phyloP scores from a whole-genome alignment of 1,284 basidiomycete species.

The Ceratobasidium papillatum region DNA sequence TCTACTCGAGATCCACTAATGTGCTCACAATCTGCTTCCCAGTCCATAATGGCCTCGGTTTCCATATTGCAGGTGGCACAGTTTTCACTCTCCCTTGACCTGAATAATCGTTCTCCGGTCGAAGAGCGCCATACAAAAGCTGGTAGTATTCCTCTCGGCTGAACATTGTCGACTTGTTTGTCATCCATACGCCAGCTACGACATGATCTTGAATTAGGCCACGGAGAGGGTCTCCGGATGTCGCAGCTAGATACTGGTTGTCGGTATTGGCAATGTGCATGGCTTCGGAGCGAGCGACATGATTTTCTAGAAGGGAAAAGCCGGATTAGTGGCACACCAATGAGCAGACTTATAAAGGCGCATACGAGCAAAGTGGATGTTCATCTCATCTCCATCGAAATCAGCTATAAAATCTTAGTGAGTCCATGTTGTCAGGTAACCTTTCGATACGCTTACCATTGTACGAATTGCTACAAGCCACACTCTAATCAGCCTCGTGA shows the following conservation, averaged over 20 bases:
- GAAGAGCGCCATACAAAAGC: conserved; percentile 92
- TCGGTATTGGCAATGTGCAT: conserved; percentile 97
- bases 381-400: conserved; percentile 99
- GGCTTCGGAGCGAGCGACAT: conserved; percentile 92
- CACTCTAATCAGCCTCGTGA: not conserved
- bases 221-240: conserved; percentile 96
- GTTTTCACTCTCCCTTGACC: conserved; percentile 78
- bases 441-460: conserved; percentile 68
- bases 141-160: conserved; percentile 97
- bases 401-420: conserved; percentile 69
- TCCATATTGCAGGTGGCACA: conserved; percentile 91
- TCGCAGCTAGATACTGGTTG: conserved; percentile 98
- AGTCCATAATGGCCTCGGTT: conserved; percentile 92
- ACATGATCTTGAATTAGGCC: conserved; percentile 99
- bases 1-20: not conserved
- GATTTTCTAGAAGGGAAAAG: conserved; percentile 68
- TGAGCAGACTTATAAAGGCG: not conserved
- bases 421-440: not conserved
- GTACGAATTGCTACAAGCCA: conserved; percentile 81
- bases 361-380: conserved; percentile 98
- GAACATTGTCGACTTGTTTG: conserved; percentile 94
- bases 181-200: conserved; percentile 99
- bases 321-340: not conserved
- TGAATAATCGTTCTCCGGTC: conserved; percentile 84
- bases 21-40: conserved; percentile 94